Evolutionary conservation across 2,329 filamentous ascomycete species (phyloP), one percentile per base, ranked within the genome.

Genomic region (Aciculosporium take): DNA sequence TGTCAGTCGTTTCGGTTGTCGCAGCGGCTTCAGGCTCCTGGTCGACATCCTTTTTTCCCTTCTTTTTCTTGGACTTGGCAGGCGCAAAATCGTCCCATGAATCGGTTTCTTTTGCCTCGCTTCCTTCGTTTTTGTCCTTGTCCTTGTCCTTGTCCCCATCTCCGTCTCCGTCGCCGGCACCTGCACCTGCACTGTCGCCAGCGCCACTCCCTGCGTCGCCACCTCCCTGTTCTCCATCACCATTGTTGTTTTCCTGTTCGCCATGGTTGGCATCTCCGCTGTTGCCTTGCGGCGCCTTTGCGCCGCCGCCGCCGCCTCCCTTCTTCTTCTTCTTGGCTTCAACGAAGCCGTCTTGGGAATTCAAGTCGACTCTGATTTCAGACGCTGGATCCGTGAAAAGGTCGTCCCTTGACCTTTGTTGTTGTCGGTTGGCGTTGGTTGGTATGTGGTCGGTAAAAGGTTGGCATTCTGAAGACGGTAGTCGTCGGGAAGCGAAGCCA

Each of bases 11-110:
- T 3, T 56, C 50, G 15, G 54, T 53, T 23, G 38, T 49, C 2
- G 57, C 50, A 17, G 56, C 53, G 13, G 51, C 46, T 15, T 51
- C 55, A 9, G 55, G 48, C 21, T 57, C 54, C 2, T 49, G 46
- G n/a, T 46, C 48, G 9, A 47, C 47, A 21, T 49, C 46, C 15
- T 53, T 55, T 40, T 54, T 50, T 20, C 45, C 54, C 41, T 55
- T 62, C 50, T 67, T 69, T 50, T 64, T 66, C 52, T 67, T 72
- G 31, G 54, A 43, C 37, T 54, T 55, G 12, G 49, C 40, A 3
- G 50, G 40, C 17, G 50, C 32, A 25, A 58, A 53, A 13, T 45
- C 46, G 10, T 46, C 54, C 56, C 54, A 60, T 17, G 59, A 56
- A 32, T 63, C 59, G 37, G 57, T 59, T 21, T 48, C 48, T n/a